A percentile compares a stretch with the other conserved stretches of the same genome.
Conservation (phyloP, 495 filamentous ascomycete species). For the Sabuloglossum arenarium region DNA sequence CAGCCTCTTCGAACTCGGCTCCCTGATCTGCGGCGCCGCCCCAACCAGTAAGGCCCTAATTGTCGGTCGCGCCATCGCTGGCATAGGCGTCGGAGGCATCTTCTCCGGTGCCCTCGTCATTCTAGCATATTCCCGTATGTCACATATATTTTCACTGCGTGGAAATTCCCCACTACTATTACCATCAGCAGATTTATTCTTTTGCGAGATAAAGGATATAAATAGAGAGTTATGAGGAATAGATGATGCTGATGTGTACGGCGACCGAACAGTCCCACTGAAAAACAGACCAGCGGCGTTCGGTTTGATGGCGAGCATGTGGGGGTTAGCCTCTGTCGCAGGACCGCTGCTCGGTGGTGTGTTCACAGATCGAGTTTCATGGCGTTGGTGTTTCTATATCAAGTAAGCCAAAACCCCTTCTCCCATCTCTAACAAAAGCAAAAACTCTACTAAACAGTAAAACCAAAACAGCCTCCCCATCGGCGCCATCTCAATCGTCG, state of each 20-base stretch:
- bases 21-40: conserved; percentile 5
- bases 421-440: conserved; percentile 4
- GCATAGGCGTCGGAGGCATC: conserved; percentile 13
- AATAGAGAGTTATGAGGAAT: too few species aligned
- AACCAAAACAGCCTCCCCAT: conserved; percentile 22
- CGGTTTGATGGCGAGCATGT: conserved; percentile 20
- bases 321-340: conserved; percentile 5
- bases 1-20: conserved; percentile 6
- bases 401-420: conserved; percentile 11
- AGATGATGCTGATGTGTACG: background rate
- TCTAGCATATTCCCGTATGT: conserved; percentile 13
- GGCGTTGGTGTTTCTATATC: conserved; percentile 16
- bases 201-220: too few species aligned
- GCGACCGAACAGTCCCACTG: conserved; percentile 12
- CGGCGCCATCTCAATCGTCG: conserved; percentile 17
- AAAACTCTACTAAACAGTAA: too few species aligned
- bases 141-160: background rate
- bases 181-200: background rate
- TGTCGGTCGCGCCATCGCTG: conserved; percentile 7
- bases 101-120: conserved; percentile 22
- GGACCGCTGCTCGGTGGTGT: conserved; percentile 7
- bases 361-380: conserved; percentile 8
- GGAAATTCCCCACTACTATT: background rate
- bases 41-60: conserved; percentile 6
- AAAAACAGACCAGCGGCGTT: conserved; percentile 18